Evolutionary conservation across 2,329 filamentous ascomycete genomes (phyloP).

Genomic region (Alternaria arbusti): DNA sequence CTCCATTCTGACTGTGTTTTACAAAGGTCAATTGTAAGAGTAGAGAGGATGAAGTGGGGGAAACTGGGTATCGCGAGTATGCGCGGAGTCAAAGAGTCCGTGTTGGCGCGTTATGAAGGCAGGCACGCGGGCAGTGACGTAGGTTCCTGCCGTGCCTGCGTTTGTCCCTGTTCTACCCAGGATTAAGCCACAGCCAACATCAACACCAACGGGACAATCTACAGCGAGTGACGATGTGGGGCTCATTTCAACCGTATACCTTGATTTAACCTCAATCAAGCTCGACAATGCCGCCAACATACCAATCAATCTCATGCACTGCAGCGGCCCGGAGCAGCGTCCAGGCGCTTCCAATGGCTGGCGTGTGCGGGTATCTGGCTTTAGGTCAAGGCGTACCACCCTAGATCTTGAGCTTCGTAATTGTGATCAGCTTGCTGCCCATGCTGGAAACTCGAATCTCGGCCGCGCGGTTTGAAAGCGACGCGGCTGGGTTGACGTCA

Average conservation of each 20-base stretch:
- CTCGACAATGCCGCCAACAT: not conserved
- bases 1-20: constrained; percentile 39
- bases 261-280: constrained; percentile 4
- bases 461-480: not conserved
- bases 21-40: not conserved
- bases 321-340: not conserved
- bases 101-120: constrained; percentile 16
- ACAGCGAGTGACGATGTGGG: constrained; percentile 19
- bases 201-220: constrained; percentile 20
- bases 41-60: not conserved
- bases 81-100: constrained; percentile 8
- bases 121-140: constrained; percentile 27
- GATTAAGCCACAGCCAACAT: constrained; percentile 14
- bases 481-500: constrained; percentile 9
- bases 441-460: not conserved
- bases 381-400: not conserved
- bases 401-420: not conserved
- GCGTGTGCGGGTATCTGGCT: not conserved
- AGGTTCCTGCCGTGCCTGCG: constrained; percentile 17
- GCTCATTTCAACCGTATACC: constrained; percentile 12
- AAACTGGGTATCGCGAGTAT: not conserved
- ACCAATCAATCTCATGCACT: not conserved
- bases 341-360: not conserved
- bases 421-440: not conserved
- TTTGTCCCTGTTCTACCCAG: constrained; percentile 14